Conservation (phyloP, 2,329 filamentous ascomycete genomes). For the Trichoderma koningiopsis region DNA sequence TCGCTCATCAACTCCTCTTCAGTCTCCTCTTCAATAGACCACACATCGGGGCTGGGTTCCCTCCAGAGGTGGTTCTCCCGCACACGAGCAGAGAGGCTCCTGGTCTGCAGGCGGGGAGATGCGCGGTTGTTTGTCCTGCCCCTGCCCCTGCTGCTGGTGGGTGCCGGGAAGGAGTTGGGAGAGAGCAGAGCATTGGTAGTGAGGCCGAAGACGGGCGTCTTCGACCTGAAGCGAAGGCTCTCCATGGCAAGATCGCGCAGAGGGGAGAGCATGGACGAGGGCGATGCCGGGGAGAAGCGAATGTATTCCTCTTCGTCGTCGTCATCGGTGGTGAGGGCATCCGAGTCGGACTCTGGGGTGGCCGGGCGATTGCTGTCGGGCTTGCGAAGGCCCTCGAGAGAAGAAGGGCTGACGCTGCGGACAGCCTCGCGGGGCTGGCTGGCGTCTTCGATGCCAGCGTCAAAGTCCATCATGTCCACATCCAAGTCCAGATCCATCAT, state of each 20-base stretch:
- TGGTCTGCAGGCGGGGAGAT: conserved; percentile 34
- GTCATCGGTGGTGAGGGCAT: conserved; percentile 49
- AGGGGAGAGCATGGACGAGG: conserved; percentile 45
- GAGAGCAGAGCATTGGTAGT: conserved; percentile 38
- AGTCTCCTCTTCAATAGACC: conserved; percentile 61
- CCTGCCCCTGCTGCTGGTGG: conserved; percentile 13
- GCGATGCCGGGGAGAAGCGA: conserved; percentile 47
- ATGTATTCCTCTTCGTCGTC: conserved; percentile 55
- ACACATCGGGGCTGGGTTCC: conserved; percentile 61
- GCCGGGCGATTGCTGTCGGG: conserved; percentile 37
- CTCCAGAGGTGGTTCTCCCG: conserved; percentile 53
- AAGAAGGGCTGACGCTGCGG: conserved; percentile 60
- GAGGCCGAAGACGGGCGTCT: conserved; percentile 39
- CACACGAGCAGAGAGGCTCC: conserved; percentile 37
- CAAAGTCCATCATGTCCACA: conserved; percentile 53
- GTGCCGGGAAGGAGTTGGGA: conserved; percentile 17
- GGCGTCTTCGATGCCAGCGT: conserved; percentile 59
- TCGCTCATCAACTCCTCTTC: conserved; percentile 53
- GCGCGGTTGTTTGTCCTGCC: conserved; percentile 38
- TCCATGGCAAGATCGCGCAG: conserved; percentile 48
- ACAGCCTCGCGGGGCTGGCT: conserved; percentile 49
- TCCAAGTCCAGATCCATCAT: conserved; percentile 39
- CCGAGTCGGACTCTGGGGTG: conserved; percentile 44
- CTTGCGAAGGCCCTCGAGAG: conserved; percentile 54
- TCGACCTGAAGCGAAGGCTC: conserved; percentile 36